phyloP scores from a whole-genome alignment of 1,284 basidiomycete genomes.

The Leccinum pachyderme region DNA sequence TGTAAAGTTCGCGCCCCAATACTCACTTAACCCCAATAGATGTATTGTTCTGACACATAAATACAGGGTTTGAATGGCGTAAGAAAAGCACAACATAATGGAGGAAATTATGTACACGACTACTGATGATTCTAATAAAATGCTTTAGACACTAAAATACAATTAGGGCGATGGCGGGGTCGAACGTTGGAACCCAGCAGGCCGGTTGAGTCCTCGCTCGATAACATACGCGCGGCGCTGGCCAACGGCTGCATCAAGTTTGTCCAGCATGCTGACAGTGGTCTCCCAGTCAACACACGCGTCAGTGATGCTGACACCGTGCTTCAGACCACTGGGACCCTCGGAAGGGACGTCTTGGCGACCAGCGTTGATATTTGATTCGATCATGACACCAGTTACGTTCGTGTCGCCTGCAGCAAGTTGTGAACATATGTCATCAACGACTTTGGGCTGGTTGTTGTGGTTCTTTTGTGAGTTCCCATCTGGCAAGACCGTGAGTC shows the following conservation, averaged over 20 bases:
- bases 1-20: background rate
- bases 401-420: conserved; percentile 72
- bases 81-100: background rate
- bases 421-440: conserved; percentile 77
- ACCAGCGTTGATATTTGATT: conserved; percentile 88
- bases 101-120: background rate
- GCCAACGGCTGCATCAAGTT: conserved; percentile 56
- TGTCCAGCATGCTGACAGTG: conserved; percentile 76
- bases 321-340: conserved; percentile 66
- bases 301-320: conserved; percentile 89
- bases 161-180: conserved; percentile 17
- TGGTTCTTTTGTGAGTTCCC: conserved; percentile 94
- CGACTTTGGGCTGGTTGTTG: conserved; percentile 83
- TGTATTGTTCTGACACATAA: background rate
- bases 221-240: conserved; percentile 37
- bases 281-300: conserved; percentile 92
- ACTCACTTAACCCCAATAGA: no score
- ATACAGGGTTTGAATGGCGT: background rate
- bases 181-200: conserved; percentile 28
- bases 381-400: conserved; percentile 97
- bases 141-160: background rate
- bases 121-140: background rate
- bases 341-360: conserved; percentile 78
- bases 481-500: conserved; percentile 41
- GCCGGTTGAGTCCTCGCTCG: conserved; percentile 33